A percentile compares a stretch with the other conserved stretches of the same genome.
Conservation (phyloP, 805 yeast genomes). For the Yamadazyma akitaensis region DNA sequence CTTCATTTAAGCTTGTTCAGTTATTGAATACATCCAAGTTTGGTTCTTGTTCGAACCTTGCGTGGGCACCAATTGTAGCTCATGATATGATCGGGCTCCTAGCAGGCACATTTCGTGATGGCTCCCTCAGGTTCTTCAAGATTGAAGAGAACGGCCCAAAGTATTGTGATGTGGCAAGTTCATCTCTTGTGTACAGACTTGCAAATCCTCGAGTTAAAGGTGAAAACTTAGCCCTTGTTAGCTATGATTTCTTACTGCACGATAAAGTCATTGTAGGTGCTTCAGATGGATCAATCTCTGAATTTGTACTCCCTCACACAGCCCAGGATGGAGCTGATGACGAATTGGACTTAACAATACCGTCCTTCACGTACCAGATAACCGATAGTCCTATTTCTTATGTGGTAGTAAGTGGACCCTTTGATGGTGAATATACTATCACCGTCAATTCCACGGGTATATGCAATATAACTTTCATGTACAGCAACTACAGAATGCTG, state of each 20-base stretch:
- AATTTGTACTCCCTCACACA: conserved; percentile 41
- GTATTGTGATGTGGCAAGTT: conserved; percentile 14
- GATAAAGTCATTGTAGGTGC: conserved; percentile 54
- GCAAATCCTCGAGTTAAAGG: conserved; percentile 11
- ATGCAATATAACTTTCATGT: conserved; percentile 22
- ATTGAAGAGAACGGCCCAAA: conserved; percentile 19
- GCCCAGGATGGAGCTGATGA: not conserved
- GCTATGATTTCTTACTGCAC: conserved; percentile 46
- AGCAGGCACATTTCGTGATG: conserved; percentile 57
- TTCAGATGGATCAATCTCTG: conserved; percentile 57
- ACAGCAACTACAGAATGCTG: conserved; percentile 24
- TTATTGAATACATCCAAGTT: conserved; percentile 30
- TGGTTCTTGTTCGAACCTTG: conserved; percentile 44
- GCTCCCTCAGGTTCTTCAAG: conserved; percentile 48
- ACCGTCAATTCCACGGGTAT: conserved; percentile 30
- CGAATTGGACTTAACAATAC: conserved; percentile 19
- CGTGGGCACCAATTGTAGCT: conserved; percentile 38
- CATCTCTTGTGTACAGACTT: conserved; percentile 23
- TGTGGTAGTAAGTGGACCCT: conserved; percentile 25
- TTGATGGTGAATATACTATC: conserved; percentile 18
- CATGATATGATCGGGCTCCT: conserved; percentile 37
- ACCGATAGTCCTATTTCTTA: conserved; percentile 31
- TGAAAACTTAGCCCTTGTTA: conserved; percentile 31
- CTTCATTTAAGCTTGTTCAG: conserved; percentile 25
- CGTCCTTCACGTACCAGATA: conserved; percentile 31